phyloP scores from a whole-genome alignment of 2,329 filamentous ascomycete genomes.

The Xenosphaeropsis pyriputrescens region DNA sequence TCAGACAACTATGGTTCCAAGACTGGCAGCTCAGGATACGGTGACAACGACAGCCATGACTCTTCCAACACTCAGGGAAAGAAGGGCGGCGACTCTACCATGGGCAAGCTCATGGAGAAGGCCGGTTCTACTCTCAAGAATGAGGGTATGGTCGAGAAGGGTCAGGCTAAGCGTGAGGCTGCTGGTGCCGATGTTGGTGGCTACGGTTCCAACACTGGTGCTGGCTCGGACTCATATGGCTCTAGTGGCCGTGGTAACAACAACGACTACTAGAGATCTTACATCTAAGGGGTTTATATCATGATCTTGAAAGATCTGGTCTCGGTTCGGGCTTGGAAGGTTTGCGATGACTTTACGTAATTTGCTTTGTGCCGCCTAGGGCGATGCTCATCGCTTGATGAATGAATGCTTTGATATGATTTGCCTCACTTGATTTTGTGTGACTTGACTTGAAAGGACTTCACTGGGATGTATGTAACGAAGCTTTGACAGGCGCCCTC shows the following conservation, averaged over 20 bases:
- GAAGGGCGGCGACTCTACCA: slow-evolving; percentile 25
- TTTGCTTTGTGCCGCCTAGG: too few relatives aligned
- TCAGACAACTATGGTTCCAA: not conserved
- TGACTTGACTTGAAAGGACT: too few relatives aligned
- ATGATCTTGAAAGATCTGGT: too few relatives aligned
- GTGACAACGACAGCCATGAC: slow-evolving; percentile 6
- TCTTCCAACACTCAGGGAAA: slow-evolving; percentile 29
- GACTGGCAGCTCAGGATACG: slow-evolving; percentile 8
- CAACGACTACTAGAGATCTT: not conserved
- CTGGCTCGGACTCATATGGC: not conserved
- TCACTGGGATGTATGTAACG: too few relatives aligned
- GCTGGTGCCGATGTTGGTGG: slow-evolving; percentile 16
- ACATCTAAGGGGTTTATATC: too few relatives aligned
- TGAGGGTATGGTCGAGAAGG: slow-evolving; percentile 30
- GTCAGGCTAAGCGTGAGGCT: slow-evolving; percentile 31
- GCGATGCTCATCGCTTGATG: too few relatives aligned
- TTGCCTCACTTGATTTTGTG: too few relatives aligned
- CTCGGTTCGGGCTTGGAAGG: too few relatives aligned
- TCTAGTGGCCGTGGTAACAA: not conserved
- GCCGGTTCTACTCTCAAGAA: slow-evolving; percentile 33
- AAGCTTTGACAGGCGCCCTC: too few relatives aligned
- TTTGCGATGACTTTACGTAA: too few relatives aligned
- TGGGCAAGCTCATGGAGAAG: slow-evolving; percentile 44
- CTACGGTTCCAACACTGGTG: not conserved
- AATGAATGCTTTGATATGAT: too few relatives aligned